Conservation (phyloP, 306 rosid species). For the Vachellia pachyceras region DNA sequence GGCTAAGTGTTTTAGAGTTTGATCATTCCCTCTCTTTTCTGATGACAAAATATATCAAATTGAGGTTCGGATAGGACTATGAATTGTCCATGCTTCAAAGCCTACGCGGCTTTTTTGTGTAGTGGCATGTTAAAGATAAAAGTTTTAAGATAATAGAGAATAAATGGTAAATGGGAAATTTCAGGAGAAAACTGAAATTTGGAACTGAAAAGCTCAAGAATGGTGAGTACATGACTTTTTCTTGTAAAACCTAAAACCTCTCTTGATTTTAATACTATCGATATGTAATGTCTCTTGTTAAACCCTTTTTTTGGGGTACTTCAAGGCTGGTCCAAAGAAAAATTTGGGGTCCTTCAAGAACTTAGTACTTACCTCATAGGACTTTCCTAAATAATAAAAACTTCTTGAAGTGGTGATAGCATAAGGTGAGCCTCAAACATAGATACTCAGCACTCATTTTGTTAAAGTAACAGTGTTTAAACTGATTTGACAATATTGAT, state of each 20-base stretch:
- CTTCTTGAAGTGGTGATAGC: neutral
- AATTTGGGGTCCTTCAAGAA: neutral
- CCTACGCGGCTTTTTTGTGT: neutral
- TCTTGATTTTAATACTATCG: neutral
- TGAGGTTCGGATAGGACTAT: neutral
- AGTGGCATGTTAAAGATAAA: neutral
- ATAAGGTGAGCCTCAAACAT: neutral
- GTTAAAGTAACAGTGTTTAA: neutral
- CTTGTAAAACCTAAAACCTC: neutral
- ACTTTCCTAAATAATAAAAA: neutral
- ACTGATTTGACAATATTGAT: constrained; percentile 1
- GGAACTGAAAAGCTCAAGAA: neutral
- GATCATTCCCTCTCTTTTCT: neutral
- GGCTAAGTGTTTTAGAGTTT: neutral
- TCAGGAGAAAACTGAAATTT: neutral
- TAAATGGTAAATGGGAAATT: neutral
- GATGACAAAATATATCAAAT: neutral
- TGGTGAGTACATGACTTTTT: neutral
- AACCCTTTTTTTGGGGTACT: neutral
- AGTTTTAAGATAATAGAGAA: neutral
- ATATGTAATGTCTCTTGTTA: neutral
- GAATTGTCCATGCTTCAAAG: neutral
- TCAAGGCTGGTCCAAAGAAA: neutral
- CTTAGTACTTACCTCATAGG: neutral
- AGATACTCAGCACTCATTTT: neutral